Evolutionary conservation across 352 stramenopile species (phyloP), one percentile per base, ranked within the genome.

Genomic region (Phytophthora hibernalis): DNA sequence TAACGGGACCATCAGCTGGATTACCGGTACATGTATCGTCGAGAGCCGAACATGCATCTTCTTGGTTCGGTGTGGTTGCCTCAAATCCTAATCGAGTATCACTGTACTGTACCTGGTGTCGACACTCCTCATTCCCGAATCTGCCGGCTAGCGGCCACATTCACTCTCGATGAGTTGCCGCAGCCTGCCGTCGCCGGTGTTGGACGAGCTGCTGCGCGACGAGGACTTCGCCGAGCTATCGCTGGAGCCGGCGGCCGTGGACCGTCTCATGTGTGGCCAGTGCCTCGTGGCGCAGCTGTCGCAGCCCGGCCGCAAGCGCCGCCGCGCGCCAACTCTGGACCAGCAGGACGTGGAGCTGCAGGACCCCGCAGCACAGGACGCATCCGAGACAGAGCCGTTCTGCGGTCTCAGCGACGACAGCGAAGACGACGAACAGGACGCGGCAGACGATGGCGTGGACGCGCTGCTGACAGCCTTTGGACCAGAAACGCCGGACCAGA

Each of bases 221-320:
- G 76, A 84, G 11, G 76, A 84, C 42, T 74, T 60, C 54, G 64
- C 71, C 20, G 70, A 83, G 49, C 52, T 79, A 45, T 60, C 72
- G 47, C 76, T 81, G 18, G 68, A 76, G 18, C 47, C 67, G 1
- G 56, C 70, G 0, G 59, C 70, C 1, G 64, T 82, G 11, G 68
- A 84, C 51, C 76, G 78, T 5, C 70, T 87, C 54, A 77, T 84
- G 60, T 65, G 66, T 6, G 76, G 72, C 50, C 63, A 80, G 48
- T 87, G 76, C 30, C 73, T 87, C 35, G 65, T 87, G 51, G 70
- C 72, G 51, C 72, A 82, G 53, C 64, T 82, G 47, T 61, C 62
- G 28, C 45, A 62, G 20, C 54, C 67, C 11, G 45, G 45, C 20
- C 61, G 61, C 56, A 79, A 79, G 52, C 70, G 71, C 42, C 59